phyloP scores from a whole-genome alignment of 2,329 filamentous ascomycete species.

The Aspergillus chevalieri region DNA sequence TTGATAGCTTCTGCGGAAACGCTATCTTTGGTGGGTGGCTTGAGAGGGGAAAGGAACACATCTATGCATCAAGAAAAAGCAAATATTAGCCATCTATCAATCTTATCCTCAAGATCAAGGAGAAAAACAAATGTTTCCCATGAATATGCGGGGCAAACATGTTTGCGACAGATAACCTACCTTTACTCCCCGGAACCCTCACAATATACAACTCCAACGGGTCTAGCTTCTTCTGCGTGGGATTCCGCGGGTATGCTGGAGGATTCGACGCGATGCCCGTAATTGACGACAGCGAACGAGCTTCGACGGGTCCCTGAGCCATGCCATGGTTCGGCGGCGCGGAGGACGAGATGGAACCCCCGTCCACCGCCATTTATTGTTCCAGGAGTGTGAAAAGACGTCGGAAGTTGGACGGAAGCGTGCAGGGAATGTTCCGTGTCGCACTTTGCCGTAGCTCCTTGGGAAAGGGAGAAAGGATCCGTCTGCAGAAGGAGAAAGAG shows the following conservation, averaged over 20 bases:
- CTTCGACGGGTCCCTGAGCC: slow-evolving; percentile 55
- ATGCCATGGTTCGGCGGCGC: slow-evolving; percentile 10
- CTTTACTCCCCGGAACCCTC: slow-evolving; percentile 82
- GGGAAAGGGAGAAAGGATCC: neutral
- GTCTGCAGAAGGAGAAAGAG: too few species aligned
- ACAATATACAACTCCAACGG: slow-evolving; percentile 85
- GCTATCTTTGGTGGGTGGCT: slow-evolving; percentile 73
- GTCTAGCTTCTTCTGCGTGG: slow-evolving; percentile 61
- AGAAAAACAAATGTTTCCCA: neutral
- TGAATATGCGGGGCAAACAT: slow-evolving; percentile 10
- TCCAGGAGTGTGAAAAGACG: neutral
- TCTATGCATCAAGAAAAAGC: slow-evolving; percentile 48
- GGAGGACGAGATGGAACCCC: slow-evolving; percentile 21
- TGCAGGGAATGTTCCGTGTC: too few species aligned
- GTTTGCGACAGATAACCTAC: slow-evolving; percentile 40
- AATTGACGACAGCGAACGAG: slow-evolving; percentile 72
- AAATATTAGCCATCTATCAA: slow-evolving; percentile 1
- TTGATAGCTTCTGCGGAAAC: slow-evolving; percentile 83
- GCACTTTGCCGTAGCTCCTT: neutral
- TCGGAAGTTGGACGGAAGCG: neutral
- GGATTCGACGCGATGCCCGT: slow-evolving; percentile 79
- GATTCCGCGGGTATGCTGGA: slow-evolving; percentile 75
- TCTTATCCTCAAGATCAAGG: neutral
- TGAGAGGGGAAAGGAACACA: slow-evolving; percentile 84
- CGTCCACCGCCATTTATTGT: slow-evolving; percentile 21